A percentile compares a stretch with the other conserved stretches of the same genome.
These are phyloP conservation scores for Lippia alba DNA, from an alignment of 305 asterid species.

Conservation along the genomic window DNA sequence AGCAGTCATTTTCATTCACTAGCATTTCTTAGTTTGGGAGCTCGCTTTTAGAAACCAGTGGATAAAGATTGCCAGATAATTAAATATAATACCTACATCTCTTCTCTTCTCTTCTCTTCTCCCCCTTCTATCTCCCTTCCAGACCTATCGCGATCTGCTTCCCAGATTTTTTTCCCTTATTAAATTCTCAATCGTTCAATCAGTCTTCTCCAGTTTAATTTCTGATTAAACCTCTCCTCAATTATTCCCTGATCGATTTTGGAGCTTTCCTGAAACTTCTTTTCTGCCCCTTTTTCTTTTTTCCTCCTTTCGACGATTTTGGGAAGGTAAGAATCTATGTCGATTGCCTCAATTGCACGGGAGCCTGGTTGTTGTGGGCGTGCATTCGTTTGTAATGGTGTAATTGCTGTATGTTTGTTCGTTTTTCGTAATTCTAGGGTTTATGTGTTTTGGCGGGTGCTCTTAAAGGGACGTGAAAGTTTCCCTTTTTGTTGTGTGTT, in stretches of 20 bases:
- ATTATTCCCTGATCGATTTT: conserved; percentile 40
- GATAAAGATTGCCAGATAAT: too few relatives aligned
- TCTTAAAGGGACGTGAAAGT: conserved; percentile 3
- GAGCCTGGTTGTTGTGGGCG: conserved; percentile 11
- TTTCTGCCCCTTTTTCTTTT: conserved; percentile 15
- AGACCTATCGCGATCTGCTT: conserved; percentile 41
- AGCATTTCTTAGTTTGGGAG: too few relatives aligned
- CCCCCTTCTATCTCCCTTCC: conserved; percentile 15
- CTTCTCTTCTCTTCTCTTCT: not conserved
- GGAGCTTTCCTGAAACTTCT: conserved; percentile 8
- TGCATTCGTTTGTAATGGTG: conserved; percentile 6
- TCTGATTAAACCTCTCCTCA: too few relatives aligned
- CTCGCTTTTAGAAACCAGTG: too few relatives aligned
- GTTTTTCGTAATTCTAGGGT: conserved; percentile 35
- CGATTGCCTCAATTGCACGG: conserved; percentile 7
- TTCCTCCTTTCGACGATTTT: conserved; percentile 7
- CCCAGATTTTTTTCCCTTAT: conserved; percentile 24
- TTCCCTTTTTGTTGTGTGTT: not conserved
- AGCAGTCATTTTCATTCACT: too few relatives aligned
- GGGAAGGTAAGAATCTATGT: conserved; percentile 36
- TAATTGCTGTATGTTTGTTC: conserved; percentile 9
- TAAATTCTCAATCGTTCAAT: conserved; percentile 1
- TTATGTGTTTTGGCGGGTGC: conserved; percentile 28
- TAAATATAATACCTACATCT: too few relatives aligned
- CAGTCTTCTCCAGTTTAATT: not conserved